A percentile compares a stretch with the other conserved stretches of the same genome.
phyloP scores from a whole-genome alignment of 352 stramenopile genomes.

The Globisporangium parvum region DNA sequence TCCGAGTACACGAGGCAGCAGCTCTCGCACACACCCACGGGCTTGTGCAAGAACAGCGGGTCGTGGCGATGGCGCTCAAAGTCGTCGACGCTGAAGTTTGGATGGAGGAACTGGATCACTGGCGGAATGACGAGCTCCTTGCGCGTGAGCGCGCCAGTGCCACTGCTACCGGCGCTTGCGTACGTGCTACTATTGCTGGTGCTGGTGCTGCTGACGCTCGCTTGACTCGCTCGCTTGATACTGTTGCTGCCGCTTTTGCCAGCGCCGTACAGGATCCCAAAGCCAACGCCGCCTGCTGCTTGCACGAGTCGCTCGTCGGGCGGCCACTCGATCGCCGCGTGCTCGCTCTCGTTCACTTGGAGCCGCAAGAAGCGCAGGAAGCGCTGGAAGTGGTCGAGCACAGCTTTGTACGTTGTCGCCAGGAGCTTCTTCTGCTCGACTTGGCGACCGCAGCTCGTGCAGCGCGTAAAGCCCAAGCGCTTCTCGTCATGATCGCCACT shows the following conservation, averaged over 20 bases:
- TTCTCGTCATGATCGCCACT: conserved; percentile 1
- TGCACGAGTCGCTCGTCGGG: conserved; percentile 82
- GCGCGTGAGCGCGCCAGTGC: conserved; percentile 11
- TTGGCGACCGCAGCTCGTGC: conserved; percentile 78
- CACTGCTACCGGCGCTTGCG: background rate
- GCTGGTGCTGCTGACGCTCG: background rate
- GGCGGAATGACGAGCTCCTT: conserved; percentile 86
- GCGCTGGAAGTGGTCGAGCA: conserved; percentile 92
- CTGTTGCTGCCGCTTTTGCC: conserved; percentile 16
- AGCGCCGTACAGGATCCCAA: conserved; percentile 75
- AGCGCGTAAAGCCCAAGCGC: conserved; percentile 35
- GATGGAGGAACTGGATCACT: conserved; percentile 90
- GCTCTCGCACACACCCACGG: conserved; percentile 84
- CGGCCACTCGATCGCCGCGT: conserved; percentile 81
- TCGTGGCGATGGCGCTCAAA: conserved; percentile 89
- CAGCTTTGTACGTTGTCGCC: conserved; percentile 89
- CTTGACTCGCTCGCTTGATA: conserved; percentile 13
- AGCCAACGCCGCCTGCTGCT: conserved; percentile 90
- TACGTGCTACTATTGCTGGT: background rate
- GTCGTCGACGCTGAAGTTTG: conserved; percentile 70
- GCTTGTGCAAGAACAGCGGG: conserved; percentile 94
- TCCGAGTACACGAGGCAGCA: conserved; percentile 94
- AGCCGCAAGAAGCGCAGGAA: conserved; percentile 67
- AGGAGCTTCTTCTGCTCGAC: conserved; percentile 73
- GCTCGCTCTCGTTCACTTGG: conserved; percentile 34